These are phyloP conservation scores for Pleurotus ostreatus DNA, from an alignment of 768 basidiomycete genomes.

Conservation along the genomic window DNA sequence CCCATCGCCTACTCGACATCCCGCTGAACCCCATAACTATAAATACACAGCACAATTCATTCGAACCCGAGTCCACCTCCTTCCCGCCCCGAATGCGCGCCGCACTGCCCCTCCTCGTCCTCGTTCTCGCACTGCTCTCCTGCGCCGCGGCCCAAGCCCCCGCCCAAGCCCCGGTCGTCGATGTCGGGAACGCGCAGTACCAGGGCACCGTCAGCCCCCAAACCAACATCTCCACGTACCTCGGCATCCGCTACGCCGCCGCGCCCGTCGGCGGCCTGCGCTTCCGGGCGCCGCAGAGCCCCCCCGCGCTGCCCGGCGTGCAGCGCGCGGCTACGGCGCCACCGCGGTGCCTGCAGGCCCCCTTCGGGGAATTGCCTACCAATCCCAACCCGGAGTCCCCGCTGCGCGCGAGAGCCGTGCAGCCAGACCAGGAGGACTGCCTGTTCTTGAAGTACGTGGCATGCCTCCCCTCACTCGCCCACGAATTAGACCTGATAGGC, in stretches of 20 bases:
- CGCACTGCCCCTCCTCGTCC: too few relatives aligned
- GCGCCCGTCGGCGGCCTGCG: conserved; percentile 24
- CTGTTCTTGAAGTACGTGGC: conserved; percentile 24
- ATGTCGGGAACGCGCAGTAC: conserved; percentile 26
- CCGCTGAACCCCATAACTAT: too few relatives aligned
- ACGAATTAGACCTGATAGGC: neutral
- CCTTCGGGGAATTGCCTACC: neutral
- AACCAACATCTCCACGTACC: conserved; percentile 17
- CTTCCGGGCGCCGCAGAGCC: conserved; percentile 16
- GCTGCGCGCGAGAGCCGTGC: neutral
- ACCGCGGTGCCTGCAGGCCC: conserved; percentile 7
- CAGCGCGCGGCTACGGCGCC: conserved; percentile 2
- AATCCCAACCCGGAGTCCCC: conserved; percentile 5
- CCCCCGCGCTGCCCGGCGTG: conserved; percentile 1
- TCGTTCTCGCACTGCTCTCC: too few relatives aligned
- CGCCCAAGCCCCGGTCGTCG: conserved; percentile 18
- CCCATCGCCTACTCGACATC: too few relatives aligned
- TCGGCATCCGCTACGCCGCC: conserved; percentile 32
- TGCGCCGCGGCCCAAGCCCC: too few relatives aligned
- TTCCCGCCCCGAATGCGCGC: too few relatives aligned
- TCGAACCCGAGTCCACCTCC: too few relatives aligned
- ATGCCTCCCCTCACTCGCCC: neutral
- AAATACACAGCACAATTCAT: too few relatives aligned
- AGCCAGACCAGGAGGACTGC: conserved; percentile 26
- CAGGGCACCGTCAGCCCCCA: conserved; percentile 17